Evolutionary conservation across 139 green algal genomes (phyloP).

Genomic region (Eudorina sp.): DNA sequence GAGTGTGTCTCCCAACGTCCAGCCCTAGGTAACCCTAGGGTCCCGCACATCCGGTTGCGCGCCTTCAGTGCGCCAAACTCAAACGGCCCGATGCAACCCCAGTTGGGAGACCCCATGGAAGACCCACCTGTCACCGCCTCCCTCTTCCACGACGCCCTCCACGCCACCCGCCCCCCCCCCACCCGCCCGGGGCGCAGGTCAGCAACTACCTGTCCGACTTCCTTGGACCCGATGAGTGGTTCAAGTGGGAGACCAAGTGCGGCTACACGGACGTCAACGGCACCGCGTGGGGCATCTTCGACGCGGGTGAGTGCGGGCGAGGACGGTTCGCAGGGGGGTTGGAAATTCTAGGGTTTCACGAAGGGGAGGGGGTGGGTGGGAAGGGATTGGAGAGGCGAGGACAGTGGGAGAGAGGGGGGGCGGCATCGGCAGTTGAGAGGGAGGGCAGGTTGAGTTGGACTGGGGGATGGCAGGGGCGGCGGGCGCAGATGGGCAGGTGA

Average conservation of each 20-base stretch:
- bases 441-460: no score
- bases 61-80: no score
- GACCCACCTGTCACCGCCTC: background rate
- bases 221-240: slow-evolving; percentile 78
- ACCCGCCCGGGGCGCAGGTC: slow-evolving; percentile 39
- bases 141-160: background rate
- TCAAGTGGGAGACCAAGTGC: slow-evolving; percentile 69
- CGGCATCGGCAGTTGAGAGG: no score
- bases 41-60: no score
- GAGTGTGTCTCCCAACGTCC: no score
- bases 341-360: background rate
- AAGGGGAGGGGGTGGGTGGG: background rate
- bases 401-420: no score
- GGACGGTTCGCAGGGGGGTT: background rate
- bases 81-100: no score
- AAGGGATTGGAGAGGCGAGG: no score
- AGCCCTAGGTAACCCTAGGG: no score
- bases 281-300: slow-evolving; percentile 70
- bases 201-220: slow-evolving; percentile 73
- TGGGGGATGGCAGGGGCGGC: no score
- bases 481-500: no score
- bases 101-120: no score
- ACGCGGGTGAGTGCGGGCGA: slow-evolving; percentile 66
- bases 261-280: slow-evolving; percentile 65
- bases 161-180: background rate